Conservation (phyloP, 192 early-diverging fungal species). For the Umbelopsis ramanniana region DNA sequence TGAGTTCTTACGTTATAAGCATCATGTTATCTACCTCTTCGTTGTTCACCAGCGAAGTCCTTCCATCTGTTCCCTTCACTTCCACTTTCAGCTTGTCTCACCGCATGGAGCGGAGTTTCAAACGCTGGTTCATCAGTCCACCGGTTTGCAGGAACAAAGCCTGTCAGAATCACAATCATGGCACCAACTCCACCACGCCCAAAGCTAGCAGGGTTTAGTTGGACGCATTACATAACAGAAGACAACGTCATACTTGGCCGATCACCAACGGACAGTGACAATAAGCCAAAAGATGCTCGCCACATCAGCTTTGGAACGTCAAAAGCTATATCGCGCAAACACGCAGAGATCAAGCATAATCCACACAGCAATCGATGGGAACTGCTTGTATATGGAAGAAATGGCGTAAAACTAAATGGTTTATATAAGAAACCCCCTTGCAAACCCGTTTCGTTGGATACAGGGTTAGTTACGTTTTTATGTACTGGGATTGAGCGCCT, state of each 20-base stretch:
- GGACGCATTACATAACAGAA: constrained; percentile 36
- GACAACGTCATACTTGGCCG: constrained; percentile 31
- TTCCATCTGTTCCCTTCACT: too few relatives aligned
- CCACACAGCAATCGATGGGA: constrained; percentile 28
- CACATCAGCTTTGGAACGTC: constrained; percentile 34
- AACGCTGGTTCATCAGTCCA: background rate
- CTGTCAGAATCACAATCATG: constrained; percentile 11
- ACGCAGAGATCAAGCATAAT: constrained; percentile 37
- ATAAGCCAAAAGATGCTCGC: constrained; percentile 4
- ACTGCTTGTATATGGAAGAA: constrained; percentile 31
- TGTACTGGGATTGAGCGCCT: too few relatives aligned
- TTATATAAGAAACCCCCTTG: constrained; percentile 18
- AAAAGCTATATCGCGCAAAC: constrained; percentile 37
- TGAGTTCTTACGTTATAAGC: too few relatives aligned
- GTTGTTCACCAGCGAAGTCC: too few relatives aligned
- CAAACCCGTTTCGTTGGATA: constrained; percentile 25
- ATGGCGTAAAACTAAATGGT: constrained; percentile 40
- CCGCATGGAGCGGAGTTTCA: constrained; percentile 3
- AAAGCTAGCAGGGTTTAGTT: constrained; percentile 36
- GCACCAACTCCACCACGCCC: constrained; percentile 27
- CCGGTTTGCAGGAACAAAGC: background rate
- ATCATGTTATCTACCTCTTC: too few relatives aligned
- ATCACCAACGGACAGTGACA: background rate
- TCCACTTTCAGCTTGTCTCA: background rate
- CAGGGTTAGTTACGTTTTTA: constrained; percentile 1